A percentile compares a stretch with the other conserved stretches of the same genome.
phyloP scores from a whole-genome alignment of 2,329 filamentous ascomycete genomes.

The Beauveria rudraprayagi region DNA sequence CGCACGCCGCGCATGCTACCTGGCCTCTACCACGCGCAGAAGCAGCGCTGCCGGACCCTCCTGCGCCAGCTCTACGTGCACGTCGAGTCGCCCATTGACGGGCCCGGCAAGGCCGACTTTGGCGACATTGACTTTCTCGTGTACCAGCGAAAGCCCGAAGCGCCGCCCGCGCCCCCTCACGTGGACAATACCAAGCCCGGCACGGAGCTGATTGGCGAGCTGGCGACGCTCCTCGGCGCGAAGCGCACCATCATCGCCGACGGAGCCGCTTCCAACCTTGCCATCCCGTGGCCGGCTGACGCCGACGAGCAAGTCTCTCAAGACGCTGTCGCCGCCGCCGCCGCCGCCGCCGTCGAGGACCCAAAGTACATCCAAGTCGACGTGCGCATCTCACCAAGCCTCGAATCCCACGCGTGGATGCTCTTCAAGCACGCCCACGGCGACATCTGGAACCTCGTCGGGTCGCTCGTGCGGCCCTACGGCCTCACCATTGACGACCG shows the following conservation, averaged over 20 bases:
- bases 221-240: conserved; percentile 35
- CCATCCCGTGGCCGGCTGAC: conserved; percentile 45
- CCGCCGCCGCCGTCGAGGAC: not conserved
- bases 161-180: conserved; percentile 9
- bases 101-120: conserved; percentile 56
- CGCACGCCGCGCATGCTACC: conserved; percentile 58
- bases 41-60: conserved; percentile 33
- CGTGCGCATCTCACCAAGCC: conserved; percentile 43
- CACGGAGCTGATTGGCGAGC: conserved; percentile 24
- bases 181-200: conserved; percentile 1
- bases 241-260: conserved; percentile 24
- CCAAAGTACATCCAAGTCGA: conserved; percentile 59
- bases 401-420: conserved; percentile 48
- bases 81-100: conserved; percentile 57
- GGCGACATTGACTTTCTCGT: conserved; percentile 71
- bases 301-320: conserved; percentile 8
- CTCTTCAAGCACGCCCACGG: conserved; percentile 63
- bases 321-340: not conserved
- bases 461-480: conserved; percentile 52
- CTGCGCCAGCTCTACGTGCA: conserved; percentile 44
- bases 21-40: conserved; percentile 46
- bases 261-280: conserved; percentile 34
- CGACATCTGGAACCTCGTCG: conserved; percentile 60
- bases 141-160: conserved; percentile 22
- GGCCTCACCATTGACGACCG: conserved; percentile 59